Base-by-base conservation (phyloP, 306 rosid species). In the Spatholobus suberectus region DNA sequence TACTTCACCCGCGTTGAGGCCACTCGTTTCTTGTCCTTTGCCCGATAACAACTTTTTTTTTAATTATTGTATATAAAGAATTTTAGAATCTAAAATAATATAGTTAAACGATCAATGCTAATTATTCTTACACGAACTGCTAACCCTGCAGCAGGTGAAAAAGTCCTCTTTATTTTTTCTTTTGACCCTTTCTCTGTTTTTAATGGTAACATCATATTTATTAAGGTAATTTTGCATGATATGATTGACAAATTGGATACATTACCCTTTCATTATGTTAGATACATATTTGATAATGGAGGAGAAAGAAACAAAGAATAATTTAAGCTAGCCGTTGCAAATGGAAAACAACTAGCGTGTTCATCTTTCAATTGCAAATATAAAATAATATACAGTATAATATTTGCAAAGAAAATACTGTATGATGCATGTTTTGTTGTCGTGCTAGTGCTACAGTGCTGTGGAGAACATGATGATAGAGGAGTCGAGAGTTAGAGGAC, bases 301-400 rank as follows among this genome's bases (percentile, higher is more conserved):
- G 41, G 41, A 37, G 41, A 84, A 83, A 73, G 70, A 62, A 47
- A 80, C 26, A 34, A 24, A 52, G 12, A 43, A 79, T 78, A 24
- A 66, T 8, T 15, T 75, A 57, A 80, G 37, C 57, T 73, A 74
- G 67, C 87, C 86, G 90, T 88, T 81, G 72, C 83, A 63, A 81
- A 73, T 86, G 87, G 88, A 76, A 74, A 79, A 67, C 90, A 88
- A 86, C 82, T 55, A 77, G 73, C 85, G 86, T 75, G 87, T 70
- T 79, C 67, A 77, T 65, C 54, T 43, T 79, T 79, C 49, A 71
- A 78, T 65, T 41, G 83, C 63, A 85, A 77, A 37, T 67, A 52
- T n/a, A n/a, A n/a, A n/a, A n/a, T n/a, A n/a, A n/a, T n/a, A n/a
- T n/a, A n/a, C n/a, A n/a, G n/a, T n/a, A n/a, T 11, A 18, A 23